Base-by-base conservation (phyloP, 345 rosid species). In the Syzygium jambos region DNA sequence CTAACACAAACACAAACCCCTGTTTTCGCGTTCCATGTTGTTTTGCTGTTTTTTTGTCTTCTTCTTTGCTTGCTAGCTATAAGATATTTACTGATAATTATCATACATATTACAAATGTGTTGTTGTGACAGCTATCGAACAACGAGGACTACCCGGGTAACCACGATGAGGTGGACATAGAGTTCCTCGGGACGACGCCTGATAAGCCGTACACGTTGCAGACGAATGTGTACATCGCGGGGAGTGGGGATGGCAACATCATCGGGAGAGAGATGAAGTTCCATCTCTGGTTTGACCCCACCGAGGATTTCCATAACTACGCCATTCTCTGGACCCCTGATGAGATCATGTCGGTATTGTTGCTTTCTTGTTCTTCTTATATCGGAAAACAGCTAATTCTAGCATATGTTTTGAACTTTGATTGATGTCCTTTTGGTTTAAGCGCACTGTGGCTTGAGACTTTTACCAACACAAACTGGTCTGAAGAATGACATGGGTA, bases 201-300 rank as follows among this genome's bases (percentile, higher is more conserved):
- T 0, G 97, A 87, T n/a, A 93, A 96, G 90, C 97, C 97, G 2
- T 97, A 97, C 86, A 93, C 95, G 55, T 88, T 97, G 89, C 99
- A 97, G 92, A 96, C 99, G 4, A 97, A 97, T 82, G 98, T 97
- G 6, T 97, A 92, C 86, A 93, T 93, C 1, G 93, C 95, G 90
- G 99, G 99, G 85, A 97, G 98, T 90, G 98, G 99, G 19, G 99
- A 97, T 90, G 91, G 95, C 49, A 94, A 90, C 87, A 88, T 95
- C 38, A 90, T 95, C 52, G 99, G 99, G 54, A 93, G 99, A 89
- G 99, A 97, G 89, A 93, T 93, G 94, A 92, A 82, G 88, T 93
- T 96, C 87, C 97, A 93, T 88, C 94, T 97, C 7, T 96, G 98
- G 99, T 97, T 96, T 85, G 99, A 97, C 87, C 98, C 98, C 3